phyloP scores from a whole-genome alignment of 495 filamentous ascomycete genomes.

The Friedmanniomyces endolithicus region DNA sequence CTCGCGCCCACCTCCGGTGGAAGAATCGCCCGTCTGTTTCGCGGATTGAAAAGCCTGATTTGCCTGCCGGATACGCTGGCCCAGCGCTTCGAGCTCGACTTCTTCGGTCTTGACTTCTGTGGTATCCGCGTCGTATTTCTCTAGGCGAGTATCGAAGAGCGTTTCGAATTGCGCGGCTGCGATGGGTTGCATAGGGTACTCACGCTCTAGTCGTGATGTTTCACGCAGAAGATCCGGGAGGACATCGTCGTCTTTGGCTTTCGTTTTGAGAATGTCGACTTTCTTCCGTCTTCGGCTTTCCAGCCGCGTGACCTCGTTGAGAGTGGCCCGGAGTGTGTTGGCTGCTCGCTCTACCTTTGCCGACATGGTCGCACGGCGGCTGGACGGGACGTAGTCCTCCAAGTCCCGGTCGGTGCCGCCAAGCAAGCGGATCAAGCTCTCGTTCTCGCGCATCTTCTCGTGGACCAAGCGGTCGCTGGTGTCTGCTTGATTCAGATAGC shows the following conservation, averaged over 20 bases:
- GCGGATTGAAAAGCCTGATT: constrained; percentile 67
- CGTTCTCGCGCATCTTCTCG: constrained; percentile 63
- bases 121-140: constrained; percentile 64
- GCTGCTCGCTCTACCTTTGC: constrained; percentile 69
- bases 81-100: constrained; percentile 61
- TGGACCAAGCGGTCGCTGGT: constrained; percentile 72
- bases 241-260: constrained; percentile 78
- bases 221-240: constrained; percentile 67
- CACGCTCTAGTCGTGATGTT: constrained; percentile 70
- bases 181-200: constrained; percentile 71
- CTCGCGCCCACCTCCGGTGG: constrained; percentile 56
- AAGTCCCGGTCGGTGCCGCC: constrained; percentile 65
- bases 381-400: constrained; percentile 80
- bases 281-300: constrained; percentile 65
- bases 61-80: constrained; percentile 53
- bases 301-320: constrained; percentile 72
- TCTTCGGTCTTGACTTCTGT: constrained; percentile 57
- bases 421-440: constrained; percentile 60
- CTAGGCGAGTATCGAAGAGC: constrained; percentile 72
- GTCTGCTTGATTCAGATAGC: constrained; percentile 74
- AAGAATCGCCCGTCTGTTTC: constrained; percentile 58
- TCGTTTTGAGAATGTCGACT: constrained; percentile 61
- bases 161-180: constrained; percentile 80
- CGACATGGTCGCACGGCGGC: constrained; percentile 61
- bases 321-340: constrained; percentile 53